phyloP scores from a whole-genome alignment of 2,329 filamentous ascomycete genomes.

The Xylaria sp. region DNA sequence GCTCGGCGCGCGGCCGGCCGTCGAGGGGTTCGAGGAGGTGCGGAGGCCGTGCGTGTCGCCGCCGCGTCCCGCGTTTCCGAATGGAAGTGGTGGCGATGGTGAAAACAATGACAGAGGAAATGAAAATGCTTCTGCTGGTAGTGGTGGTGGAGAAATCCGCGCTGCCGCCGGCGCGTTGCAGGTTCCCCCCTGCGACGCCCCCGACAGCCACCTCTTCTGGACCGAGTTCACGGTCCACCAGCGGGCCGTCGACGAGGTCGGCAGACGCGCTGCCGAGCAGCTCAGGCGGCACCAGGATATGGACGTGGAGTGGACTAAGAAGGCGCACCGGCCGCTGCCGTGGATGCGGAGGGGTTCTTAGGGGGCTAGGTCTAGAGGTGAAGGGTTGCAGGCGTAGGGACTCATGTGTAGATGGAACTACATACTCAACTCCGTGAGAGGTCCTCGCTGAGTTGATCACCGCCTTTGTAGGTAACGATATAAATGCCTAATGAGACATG shows the following conservation, averaged over 20 bases:
- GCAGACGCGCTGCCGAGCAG: constrained; percentile 31
- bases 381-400: neutral
- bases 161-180: neutral
- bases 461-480: too few relatives aligned
- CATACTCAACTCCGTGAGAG: too few relatives aligned
- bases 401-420: too few relatives aligned
- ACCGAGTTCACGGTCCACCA: constrained; percentile 50
- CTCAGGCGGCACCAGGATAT: constrained; percentile 24
- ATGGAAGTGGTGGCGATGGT: constrained; percentile 11
- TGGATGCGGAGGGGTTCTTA: constrained; percentile 10
- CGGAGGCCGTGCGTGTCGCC: constrained; percentile 45
- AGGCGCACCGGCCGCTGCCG: constrained; percentile 5
- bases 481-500: too few relatives aligned
- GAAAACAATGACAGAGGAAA: constrained; percentile 32
- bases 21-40: constrained; percentile 46
- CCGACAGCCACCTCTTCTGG: constrained; percentile 55
- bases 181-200: constrained; percentile 47
- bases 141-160: constrained; percentile 23
- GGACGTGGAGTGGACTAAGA: constrained; percentile 25
- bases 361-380: constrained; percentile 1
- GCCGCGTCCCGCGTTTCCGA: constrained; percentile 1
- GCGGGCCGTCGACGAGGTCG: constrained; percentile 40
- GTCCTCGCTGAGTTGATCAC: too few relatives aligned
- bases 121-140: constrained; percentile 28
- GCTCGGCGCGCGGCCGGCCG: constrained; percentile 41